Percentiles rank a stretch among this genome's conserved stretches.
phyloP scores from a whole-genome alignment of 345 rosid genomes.

The Gossypium turneri region DNA sequence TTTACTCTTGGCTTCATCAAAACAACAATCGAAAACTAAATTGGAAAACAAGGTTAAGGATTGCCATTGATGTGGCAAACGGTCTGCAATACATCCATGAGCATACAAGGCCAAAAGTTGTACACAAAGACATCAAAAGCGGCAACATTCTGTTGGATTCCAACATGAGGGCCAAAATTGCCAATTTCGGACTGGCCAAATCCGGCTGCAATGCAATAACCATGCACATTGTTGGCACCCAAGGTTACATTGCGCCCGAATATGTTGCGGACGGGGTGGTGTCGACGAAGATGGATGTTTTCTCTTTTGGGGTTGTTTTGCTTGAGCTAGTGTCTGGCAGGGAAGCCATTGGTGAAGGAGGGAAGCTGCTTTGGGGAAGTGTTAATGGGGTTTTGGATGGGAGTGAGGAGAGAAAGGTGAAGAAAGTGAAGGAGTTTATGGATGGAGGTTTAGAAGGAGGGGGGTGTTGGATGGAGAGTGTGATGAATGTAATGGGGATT shows the following conservation, averaged over 20 bases:
- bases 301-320: conserved; percentile 65
- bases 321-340: conserved; percentile 60
- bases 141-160: conserved; percentile 61
- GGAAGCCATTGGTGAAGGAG: conserved; percentile 48
- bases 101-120: conserved; percentile 62
- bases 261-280: conserved; percentile 58
- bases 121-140: conserved; percentile 69
- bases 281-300: conserved; percentile 63
- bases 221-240: conserved; percentile 72
- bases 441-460: conserved; percentile 36
- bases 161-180: conserved; percentile 63
- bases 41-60: conserved; percentile 54
- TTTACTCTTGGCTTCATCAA: conserved; percentile 50
- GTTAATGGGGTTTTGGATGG: conserved; percentile 34
- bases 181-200: conserved; percentile 69
- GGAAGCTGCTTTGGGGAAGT: conserved; percentile 46
- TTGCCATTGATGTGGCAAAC: conserved; percentile 57
- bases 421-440: conserved; percentile 35
- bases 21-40: conserved; percentile 26
- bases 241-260: conserved; percentile 73
- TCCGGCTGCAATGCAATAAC: conserved; percentile 77
- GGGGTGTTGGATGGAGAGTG: conserved; percentile 40
- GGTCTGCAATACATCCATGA: conserved; percentile 74
- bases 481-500: conserved; percentile 40
- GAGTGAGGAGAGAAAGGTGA: conserved; percentile 31